Evolutionary conservation across 495 filamentous ascomycete species (phyloP), one percentile per base, ranked within the genome.

Genomic region (Podospora fimiseda): DNA sequence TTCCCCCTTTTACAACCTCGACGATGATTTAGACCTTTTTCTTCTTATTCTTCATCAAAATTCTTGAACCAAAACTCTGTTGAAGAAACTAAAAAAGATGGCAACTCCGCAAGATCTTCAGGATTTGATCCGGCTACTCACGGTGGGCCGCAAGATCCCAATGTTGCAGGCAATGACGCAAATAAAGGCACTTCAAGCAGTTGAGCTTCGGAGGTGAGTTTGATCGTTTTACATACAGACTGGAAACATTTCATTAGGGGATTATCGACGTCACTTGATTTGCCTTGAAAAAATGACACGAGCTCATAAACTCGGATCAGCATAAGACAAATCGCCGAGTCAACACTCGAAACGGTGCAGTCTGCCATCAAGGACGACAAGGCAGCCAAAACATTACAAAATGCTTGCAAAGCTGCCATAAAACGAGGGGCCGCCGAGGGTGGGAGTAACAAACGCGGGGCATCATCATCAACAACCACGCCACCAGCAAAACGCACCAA

Each of bases 111-210:
- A 78, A 53, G 80, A 87, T 53, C 71, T 89, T 11, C 84, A 88
- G 64, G 73, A 80, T 42, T 73, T 92, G n/a, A 72, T 92, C 40
- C 85, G 87, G 43, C 86, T 93, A 47, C 76, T 92, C 24, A 85
- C 87, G 0, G 81, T 86, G 58, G 82, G 85, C 61, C 72, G 77
- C 57, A 90, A 87, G 63, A 63, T 88, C 9, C 80, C 86, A 0
- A 80, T 92, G 57, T 75, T 86, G 54, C 70, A 75, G 23, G 87
- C 88, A 16, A 82, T 91, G 74, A 67, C 73, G 45, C 85, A 84
- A 65, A 71, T 86, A 45, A 84, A 84, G 63, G 75, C 80, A 1
- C 74, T 90, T 16, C 84, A 88, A 56, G 73, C 70, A 15, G 81
- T 79, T 19, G 75, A 77, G 19, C 72, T 91, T 21, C 76, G 71